phyloP scores from a whole-genome alignment of 2,329 filamentous ascomycete species.

The Colletotrichum coccodes region DNA sequence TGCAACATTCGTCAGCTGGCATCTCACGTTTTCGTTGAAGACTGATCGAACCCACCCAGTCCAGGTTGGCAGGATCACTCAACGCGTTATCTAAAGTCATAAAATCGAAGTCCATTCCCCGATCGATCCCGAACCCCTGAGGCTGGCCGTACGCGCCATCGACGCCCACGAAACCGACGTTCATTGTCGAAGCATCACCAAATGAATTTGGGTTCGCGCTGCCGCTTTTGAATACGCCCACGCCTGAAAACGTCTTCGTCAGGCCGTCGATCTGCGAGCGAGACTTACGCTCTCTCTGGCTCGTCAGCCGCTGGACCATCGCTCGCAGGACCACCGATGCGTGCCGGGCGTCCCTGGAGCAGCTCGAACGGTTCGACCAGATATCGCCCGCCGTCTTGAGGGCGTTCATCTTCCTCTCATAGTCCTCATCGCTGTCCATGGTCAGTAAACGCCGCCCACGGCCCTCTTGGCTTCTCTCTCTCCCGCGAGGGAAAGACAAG shows the following conservation, averaged over 20 bases:
- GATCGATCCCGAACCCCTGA: constrained; percentile 13
- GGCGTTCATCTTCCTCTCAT: constrained; percentile 46
- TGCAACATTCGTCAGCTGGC: constrained; percentile 26
- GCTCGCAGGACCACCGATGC: constrained; percentile 53
- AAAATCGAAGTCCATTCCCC: constrained; percentile 44
- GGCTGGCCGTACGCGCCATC: background rate
- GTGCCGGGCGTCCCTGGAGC: constrained; percentile 54
- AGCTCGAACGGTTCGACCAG: constrained; percentile 50
- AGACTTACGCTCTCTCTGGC: background rate
- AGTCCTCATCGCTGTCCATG: constrained; percentile 40
- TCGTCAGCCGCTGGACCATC: constrained; percentile 43
- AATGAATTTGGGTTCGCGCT: constrained; percentile 37
- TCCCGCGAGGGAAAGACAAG: background rate
- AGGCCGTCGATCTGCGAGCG: background rate
- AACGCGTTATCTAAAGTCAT: constrained; percentile 50
- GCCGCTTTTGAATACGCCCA: constrained; percentile 16
- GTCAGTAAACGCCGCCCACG: constrained; percentile 28
- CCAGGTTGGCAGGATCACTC: constrained; percentile 44
- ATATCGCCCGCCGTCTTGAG: constrained; percentile 53
- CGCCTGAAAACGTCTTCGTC: constrained; percentile 22
- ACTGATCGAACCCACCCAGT: constrained; percentile 50
- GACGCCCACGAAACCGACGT: background rate
- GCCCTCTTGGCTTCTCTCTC: background rate
- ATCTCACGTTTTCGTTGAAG: background rate
- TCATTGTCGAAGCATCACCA: background rate